phyloP scores from a whole-genome alignment of 2,329 filamentous ascomycete species.

The Westerdykella ornata region DNA sequence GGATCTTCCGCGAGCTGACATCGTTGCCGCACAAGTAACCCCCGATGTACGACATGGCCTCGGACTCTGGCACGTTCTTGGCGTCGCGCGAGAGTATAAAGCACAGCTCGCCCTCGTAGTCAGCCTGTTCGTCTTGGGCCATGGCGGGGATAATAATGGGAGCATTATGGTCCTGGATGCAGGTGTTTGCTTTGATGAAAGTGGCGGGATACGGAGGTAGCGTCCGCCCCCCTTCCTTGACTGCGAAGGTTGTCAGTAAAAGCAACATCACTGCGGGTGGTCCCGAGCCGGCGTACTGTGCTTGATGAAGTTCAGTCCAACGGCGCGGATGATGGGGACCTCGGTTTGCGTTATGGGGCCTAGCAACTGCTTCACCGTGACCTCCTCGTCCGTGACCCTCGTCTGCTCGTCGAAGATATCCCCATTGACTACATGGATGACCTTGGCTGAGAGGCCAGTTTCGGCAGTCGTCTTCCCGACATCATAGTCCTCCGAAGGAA shows the following conservation, averaged over 20 bases:
- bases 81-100: constrained; percentile 50
- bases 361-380: constrained; percentile 49
- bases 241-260: constrained; percentile 23
- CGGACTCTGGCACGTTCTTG: constrained; percentile 43
- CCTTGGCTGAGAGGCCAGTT: constrained; percentile 47
- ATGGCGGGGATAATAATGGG: constrained; percentile 45
- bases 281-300: constrained; percentile 39
- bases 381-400: constrained; percentile 49
- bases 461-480: constrained; percentile 44
- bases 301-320: constrained; percentile 55
- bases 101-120: constrained; percentile 46
- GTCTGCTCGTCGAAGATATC: constrained; percentile 49
- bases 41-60: constrained; percentile 47
- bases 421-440: constrained; percentile 43
- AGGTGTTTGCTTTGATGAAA: constrained; percentile 46
- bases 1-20: constrained; percentile 48
- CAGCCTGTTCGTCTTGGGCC: constrained; percentile 43
- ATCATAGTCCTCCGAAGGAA: constrained; percentile 43
- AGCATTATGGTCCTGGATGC: constrained; percentile 38
- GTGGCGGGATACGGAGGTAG: constrained; percentile 46
- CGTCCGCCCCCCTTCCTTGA: constrained; percentile 47
- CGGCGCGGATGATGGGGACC: constrained; percentile 52
- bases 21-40: constrained; percentile 53
- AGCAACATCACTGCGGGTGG: background rate
- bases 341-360: constrained; percentile 47